Evolutionary conservation across 208 protist species (phyloP).

Genomic region (Leishmania lainsoni): DNA sequence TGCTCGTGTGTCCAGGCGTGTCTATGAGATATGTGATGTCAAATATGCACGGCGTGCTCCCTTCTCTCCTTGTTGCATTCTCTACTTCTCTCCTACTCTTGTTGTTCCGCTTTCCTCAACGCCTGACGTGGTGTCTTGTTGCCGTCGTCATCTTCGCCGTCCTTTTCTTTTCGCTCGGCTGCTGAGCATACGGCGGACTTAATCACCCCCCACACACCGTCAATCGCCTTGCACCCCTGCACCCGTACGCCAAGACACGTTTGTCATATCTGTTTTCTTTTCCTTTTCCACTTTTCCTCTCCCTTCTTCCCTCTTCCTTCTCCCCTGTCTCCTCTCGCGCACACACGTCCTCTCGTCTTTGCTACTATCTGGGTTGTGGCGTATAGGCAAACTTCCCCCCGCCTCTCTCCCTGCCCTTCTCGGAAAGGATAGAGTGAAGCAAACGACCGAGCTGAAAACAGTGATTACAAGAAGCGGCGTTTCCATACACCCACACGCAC

Average conservation of each 20-base stretch:
- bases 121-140: neutral
- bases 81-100: slow-evolving; percentile 18
- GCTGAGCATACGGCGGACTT: neutral
- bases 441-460: too few relatives aligned
- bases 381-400: neutral
- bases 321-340: neutral
- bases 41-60: neutral
- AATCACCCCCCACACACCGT: neutral
- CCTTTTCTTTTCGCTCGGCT: neutral
- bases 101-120: neutral
- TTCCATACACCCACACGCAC: neutral
- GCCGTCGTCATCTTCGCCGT: neutral
- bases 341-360: neutral
- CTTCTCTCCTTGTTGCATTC: neutral
- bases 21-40: neutral
- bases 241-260: slow-evolving; percentile 2
- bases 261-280: slow-evolving; percentile 4
- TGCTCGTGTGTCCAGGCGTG: neutral
- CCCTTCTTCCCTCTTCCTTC: neutral
- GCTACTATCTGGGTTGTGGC: neutral
- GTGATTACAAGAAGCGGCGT: neutral
- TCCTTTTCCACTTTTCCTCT: neutral
- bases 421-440: neutral
- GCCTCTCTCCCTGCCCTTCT: neutral
- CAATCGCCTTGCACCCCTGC: neutral